Evolutionary conservation across 2,329 filamentous ascomycete species (phyloP).

Genomic region (Scedosporium minutisporum): DNA sequence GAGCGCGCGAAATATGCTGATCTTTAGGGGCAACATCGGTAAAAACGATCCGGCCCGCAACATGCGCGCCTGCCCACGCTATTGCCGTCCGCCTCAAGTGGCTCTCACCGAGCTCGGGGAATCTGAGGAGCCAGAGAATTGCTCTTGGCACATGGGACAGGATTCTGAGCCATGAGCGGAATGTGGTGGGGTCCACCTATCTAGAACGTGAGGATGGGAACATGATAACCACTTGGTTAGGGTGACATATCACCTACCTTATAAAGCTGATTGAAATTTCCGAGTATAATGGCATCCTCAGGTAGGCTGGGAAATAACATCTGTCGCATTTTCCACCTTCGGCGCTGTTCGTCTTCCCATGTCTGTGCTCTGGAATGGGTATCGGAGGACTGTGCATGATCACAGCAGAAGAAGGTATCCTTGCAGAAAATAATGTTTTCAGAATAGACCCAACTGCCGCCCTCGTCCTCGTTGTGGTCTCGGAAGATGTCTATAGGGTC

Average conservation of each 20-base stretch:
- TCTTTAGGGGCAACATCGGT: constrained; percentile 95
- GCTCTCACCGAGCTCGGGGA: constrained; percentile 83
- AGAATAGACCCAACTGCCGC: constrained; percentile 83
- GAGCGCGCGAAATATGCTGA: constrained; percentile 83
- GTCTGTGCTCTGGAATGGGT: constrained; percentile 53
- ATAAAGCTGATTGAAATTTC: constrained; percentile 98
- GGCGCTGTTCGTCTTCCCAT: constrained; percentile 75
- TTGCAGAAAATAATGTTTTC: constrained; percentile 94
- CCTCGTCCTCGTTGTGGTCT: constrained; percentile 57
- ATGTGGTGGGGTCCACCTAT: constrained; percentile 93
- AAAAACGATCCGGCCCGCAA: constrained; percentile 81
- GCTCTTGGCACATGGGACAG: constrained; percentile 76
- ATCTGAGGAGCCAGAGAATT: constrained; percentile 90
- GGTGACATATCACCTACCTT: constrained; percentile 52
- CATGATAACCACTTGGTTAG: constrained; percentile 3
- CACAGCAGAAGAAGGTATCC: constrained; percentile 96
- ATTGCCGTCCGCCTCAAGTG: constrained; percentile 74
- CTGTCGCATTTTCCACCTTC: constrained; percentile 87
- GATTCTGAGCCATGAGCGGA: constrained; percentile 91
- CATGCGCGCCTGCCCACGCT: constrained; percentile 74
- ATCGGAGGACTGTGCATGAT: constrained; percentile 86
- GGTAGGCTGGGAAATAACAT: constrained; percentile 76
- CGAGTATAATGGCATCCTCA: constrained; percentile 81
- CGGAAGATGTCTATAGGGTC: constrained; percentile 60
- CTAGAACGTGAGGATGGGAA: constrained; percentile 10